Percentiles rank a stretch among this genome's conserved stretches.
These are phyloP conservation scores for Papiliotrema nemorosa DNA, from an alignment of 1,284 basidiomycete genomes.

Conservation along the genomic window DNA sequence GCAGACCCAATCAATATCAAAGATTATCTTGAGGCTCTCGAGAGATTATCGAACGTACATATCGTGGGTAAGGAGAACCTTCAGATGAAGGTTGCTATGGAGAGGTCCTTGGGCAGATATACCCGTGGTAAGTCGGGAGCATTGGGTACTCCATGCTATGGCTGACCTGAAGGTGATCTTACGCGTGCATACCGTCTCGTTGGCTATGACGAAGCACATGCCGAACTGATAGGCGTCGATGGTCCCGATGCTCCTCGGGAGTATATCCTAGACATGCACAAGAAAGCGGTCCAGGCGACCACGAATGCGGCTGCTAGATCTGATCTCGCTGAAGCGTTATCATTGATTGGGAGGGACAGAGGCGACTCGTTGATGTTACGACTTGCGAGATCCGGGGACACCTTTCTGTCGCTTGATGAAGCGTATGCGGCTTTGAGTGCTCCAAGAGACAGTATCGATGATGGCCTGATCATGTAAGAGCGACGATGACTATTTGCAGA, in stretches of 20 bases:
- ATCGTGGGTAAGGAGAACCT: constrained; percentile 22
- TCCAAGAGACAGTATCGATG: constrained; percentile 33
- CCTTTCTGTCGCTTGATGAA: constrained; percentile 34
- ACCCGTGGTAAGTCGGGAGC: constrained; percentile 19
- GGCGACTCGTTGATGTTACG: constrained; percentile 20
- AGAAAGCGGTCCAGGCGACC: constrained; percentile 20
- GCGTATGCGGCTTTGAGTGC: constrained; percentile 41
- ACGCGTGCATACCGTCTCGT: constrained; percentile 30
- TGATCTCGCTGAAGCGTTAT: constrained; percentile 24
- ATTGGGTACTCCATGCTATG: too few relatives aligned
- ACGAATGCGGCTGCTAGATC: constrained; percentile 12
- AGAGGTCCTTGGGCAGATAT: constrained; percentile 35
- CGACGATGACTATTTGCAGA: background rate
- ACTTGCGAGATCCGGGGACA: constrained; percentile 26
- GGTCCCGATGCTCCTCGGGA: constrained; percentile 33
- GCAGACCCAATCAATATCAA: constrained; percentile 16
- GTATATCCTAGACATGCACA: constrained; percentile 33
- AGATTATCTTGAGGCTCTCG: constrained; percentile 32
- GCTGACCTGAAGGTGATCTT: constrained; percentile 30
- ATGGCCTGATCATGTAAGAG: constrained; percentile 41
- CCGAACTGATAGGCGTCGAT: constrained; percentile 19
- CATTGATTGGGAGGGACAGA: constrained; percentile 30
- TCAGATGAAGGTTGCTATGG: constrained; percentile 32
- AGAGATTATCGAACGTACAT: constrained; percentile 19
- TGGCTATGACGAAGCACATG: constrained; percentile 24